These are phyloP conservation scores for Chondrostereum purpureum DNA, from an alignment of 1,284 basidiomycete genomes.

Conservation along the genomic window DNA sequence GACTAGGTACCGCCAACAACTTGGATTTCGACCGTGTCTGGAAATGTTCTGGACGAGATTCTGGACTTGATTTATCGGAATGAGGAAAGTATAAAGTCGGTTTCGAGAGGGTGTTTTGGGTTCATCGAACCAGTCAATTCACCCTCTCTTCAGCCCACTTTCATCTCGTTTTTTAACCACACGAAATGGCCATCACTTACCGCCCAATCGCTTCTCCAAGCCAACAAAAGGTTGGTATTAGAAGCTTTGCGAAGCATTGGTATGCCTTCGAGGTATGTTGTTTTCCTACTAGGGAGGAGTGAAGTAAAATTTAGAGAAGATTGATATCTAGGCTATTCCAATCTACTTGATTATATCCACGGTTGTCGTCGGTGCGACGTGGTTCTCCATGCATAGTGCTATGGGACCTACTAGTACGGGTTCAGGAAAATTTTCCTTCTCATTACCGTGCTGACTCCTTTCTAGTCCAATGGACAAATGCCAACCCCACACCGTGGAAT, in stretches of 20 bases:
- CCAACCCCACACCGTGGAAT: slow-evolving; percentile 78
- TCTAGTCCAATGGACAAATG: slow-evolving; percentile 73
- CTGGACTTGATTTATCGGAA: background rate
- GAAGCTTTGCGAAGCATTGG: slow-evolving; percentile 65
- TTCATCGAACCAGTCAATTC: too few species aligned
- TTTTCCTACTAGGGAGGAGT: slow-evolving; percentile 1
- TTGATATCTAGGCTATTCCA: slow-evolving; percentile 59
- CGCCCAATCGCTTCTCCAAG: background rate
- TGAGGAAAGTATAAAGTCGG: background rate
- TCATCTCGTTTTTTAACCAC: background rate
- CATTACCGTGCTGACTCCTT: slow-evolving; percentile 8
- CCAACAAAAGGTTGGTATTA: slow-evolving; percentile 8
- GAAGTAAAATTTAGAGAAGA: slow-evolving; percentile 42
- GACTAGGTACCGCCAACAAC: too few species aligned
- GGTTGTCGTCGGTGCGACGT: slow-evolving; percentile 58
- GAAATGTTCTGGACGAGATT: background rate
- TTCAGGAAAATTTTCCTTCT: background rate
- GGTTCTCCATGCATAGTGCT: slow-evolving; percentile 70
- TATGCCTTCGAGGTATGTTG: slow-evolving; percentile 69
- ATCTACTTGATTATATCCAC: slow-evolving; percentile 61
- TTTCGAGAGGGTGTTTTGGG: background rate
- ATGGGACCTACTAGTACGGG: slow-evolving; percentile 59
- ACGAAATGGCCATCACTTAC: background rate
- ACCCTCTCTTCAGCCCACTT: too few species aligned
- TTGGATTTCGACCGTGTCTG: background rate